Base-by-base conservation (phyloP, 768 basidiomycete species). In the Leccinum uliginosum region DNA sequence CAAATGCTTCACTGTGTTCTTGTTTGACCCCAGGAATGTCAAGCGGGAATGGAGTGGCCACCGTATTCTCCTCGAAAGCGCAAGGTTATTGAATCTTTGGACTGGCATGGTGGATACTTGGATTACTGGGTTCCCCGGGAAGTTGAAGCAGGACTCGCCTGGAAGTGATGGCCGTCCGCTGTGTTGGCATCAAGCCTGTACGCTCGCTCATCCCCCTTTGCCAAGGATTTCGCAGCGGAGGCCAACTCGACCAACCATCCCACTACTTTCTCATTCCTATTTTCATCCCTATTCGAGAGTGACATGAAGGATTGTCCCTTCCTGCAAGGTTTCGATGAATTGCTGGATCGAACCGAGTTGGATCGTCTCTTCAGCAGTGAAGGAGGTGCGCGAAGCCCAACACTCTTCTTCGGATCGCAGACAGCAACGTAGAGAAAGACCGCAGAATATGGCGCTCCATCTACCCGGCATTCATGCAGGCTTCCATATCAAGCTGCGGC, bases 361-460 rank as follows among this genome's bases (percentile, higher is more conserved):
- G 78, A 77, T 43, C 81, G 88, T 12, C 73, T n/a, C n/a, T 91
- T 26, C 80, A 80, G 26, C 83, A 86, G 59, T 90, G 89, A 87
- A 76, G 76, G 61, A 77, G 84, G 51, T 80, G 80, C 7, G 75
- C 74, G 24, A 78, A 78, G 47, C 69, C 73, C 0, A 87, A 88
- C 55, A 71, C 83, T 27, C 76, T 84, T 12, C 73, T 92, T 12
- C 80, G 82, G 23, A 81, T 93, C 50, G 89, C 84, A 10, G 88
- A 91, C 56, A 92, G 91, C 68, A 72, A 75, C 6, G 77, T 84
- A 45, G 80, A 83, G 38, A 78, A 81, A 50, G 91, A 93, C 66
- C 80, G 81, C 50, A 82, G 78, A 47, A 73, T 93, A 19, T 93
- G 91, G 91, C 78, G 83, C 54, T 85, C 84, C 64, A 71, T 89